Evolutionary conservation across 176 grass and related monocot species (phyloP), one percentile per base, ranked within the genome.

Genomic region (Olyra latifolia): DNA sequence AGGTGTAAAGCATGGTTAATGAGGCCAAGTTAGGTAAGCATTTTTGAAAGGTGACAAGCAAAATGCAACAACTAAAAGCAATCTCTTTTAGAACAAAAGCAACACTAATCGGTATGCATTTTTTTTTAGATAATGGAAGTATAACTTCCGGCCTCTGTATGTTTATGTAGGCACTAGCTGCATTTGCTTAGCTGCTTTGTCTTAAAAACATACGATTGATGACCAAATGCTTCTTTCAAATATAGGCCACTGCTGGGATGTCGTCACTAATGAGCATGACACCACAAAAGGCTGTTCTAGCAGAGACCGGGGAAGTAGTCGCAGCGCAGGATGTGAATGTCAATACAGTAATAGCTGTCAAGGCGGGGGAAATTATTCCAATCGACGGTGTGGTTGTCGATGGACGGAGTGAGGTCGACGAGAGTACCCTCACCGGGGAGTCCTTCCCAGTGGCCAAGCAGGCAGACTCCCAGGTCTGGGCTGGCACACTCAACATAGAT

Each of bases 401-500:
- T 22, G 97, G 97, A 14, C 78, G 72, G 39, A 90, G 97, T 50
- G 97, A 99, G 80, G 89, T 99, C 35, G 83, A 98, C 12, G 92
- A 98, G 86, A 90, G 86, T 25, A 92, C 79, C 53, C 92, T 99
- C 17, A 99, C 97, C 0, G 97, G 97, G 82, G 97, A 99, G 69
- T 96, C 93, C 25, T 96, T 93, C 67, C 97, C 97, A 0, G 91
- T 91, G 5, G 40, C 84, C 40, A 99, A 99, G 77, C 93, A 96
- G 62, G 25, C 85, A 23, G 87, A 91, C 38, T 96, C 93, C 72
- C 69, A 86, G 40, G 97, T 99, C 76, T 99, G 97, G 97, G 93
- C 97, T 56, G 97, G 97, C 24, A 96, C 97, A 0, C 79, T 96
- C 55, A 96, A 99, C 76, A 93, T 99, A 44, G 89, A 99, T 62